Evolutionary conservation across 1,139 yeast species (phyloP), one percentile per base, ranked within the genome.

Genomic region (Arxiozyma heterogenica): DNA sequence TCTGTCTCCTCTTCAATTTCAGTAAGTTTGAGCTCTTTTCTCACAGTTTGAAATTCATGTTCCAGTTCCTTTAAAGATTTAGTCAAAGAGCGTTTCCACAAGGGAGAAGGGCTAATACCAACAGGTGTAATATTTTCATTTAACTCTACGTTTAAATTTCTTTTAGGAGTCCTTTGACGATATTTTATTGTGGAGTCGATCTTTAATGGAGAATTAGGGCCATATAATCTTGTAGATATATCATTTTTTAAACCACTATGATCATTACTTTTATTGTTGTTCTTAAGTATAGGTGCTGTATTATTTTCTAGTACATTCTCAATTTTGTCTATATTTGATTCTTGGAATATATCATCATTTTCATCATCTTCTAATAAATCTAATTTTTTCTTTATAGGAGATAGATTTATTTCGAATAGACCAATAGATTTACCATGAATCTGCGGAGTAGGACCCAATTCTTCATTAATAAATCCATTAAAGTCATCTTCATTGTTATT

Each of bases 381-480:
- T 43, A 49, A 34, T 42, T 43, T 47, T 25, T 51, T 54, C 50
- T 63, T 63, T 6, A 63, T 57, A 7, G 71, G 69, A 3, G 71
- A 67, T 7, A 68, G 45, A 21, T 57, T 59, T 61, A 66, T 59
- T 41, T 68, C 72, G 43, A 68, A 64, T 17, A 69, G 61, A 47
- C 71, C 62, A 20, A 67, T 60, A 8, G 68, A 62, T 52, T 65
- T 66, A 4, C 72, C 72, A 47, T 63, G 59, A 21, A 69, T 61
- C 52, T 69, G 72, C 4, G 72, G 72, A 0, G 72, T 69, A 12
- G 72, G 72, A 1, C 72, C 72, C 39, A 68, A 46, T 7, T 46
- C 49, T 22, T 45, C 48, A 45, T 45, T 45, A 9, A 45, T 15
- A 12, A 25, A 8, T 15, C 17, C 46, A 17, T 34, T 34, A 34